Conservation (phyloP, 805 yeast genomes). For the Yamadazyma laniorum region DNA sequence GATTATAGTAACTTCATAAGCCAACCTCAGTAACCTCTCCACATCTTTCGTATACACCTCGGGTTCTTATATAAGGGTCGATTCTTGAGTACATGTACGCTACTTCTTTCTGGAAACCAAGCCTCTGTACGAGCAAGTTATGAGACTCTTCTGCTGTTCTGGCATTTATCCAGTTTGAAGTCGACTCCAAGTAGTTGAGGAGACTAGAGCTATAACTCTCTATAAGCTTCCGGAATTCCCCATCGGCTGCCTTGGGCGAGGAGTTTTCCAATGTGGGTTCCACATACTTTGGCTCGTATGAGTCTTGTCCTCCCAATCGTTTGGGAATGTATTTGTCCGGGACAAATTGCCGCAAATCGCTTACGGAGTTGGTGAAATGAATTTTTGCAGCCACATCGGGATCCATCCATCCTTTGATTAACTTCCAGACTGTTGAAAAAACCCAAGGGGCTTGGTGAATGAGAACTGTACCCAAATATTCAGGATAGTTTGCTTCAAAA, state of each 20-base stretch:
- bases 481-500: conserved; percentile 94
- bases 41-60: conserved; percentile 69
- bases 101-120: conserved; percentile 49
- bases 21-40: conserved; percentile 35
- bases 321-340: conserved; percentile 56
- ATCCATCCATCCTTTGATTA: conserved; percentile 87
- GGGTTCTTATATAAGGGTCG: conserved; percentile 79
- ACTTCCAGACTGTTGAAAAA: conserved; percentile 69
- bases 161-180: conserved; percentile 73
- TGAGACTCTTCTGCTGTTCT: conserved; percentile 46
- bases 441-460: conserved; percentile 96
- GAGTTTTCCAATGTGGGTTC: conserved; percentile 58
- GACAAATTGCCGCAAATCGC: conserved; percentile 64
- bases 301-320: conserved; percentile 69
- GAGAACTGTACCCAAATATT: conserved; percentile 74
- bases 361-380: conserved; percentile 64
- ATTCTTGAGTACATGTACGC: conserved; percentile 59
- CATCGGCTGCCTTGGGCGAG: conserved; percentile 20
- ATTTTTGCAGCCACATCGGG: conserved; percentile 91
- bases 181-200: conserved; percentile 56
- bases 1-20: no score
- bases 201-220: conserved; percentile 26
- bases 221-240: conserved; percentile 35
- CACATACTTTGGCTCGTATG: conserved; percentile 50
- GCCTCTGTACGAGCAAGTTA: conserved; percentile 47